A percentile compares a stretch with the other conserved stretches of the same genome.
Evolutionary conservation across 176 grass and related monocot species (phyloP).

Genomic region (Paspalum notatum): DNA sequence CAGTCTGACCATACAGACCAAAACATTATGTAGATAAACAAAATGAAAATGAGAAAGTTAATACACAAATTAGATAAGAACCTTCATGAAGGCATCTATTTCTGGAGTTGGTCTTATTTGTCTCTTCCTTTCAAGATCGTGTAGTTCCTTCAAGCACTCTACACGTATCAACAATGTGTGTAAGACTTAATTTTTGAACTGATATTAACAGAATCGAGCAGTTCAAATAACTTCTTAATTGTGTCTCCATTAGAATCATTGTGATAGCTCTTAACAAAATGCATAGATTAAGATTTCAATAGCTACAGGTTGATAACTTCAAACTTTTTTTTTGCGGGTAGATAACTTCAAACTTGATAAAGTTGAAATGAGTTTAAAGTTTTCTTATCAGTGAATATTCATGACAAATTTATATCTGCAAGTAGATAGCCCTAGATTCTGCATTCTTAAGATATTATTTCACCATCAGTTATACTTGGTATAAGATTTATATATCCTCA

Average conservation of each 20-base stretch:
- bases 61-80: slow-evolving; percentile 19
- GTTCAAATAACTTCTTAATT: slow-evolving; percentile 8
- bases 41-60: not conserved
- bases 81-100: slow-evolving; percentile 93
- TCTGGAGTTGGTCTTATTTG: slow-evolving; percentile 63
- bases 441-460: not conserved
- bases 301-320: not conserved
- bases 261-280: not conserved
- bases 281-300: not conserved
- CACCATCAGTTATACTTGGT: not conserved
- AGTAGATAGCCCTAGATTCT: not conserved
- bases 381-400: not conserved
- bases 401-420: not conserved
- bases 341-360: not conserved
- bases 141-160: slow-evolving; percentile 67
- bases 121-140: slow-evolving; percentile 57
- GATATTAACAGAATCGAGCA: not conserved
- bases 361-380: not conserved
- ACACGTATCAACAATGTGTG: slow-evolving; percentile 5
- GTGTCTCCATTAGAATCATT: not conserved
- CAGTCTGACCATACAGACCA: slow-evolving; percentile 41
- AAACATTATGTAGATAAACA: slow-evolving; percentile 15
- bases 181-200: not conserved
- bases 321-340: too few relatives aligned
- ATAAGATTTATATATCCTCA: not conserved